Evolutionary conservation across 2,329 filamentous ascomycete species (phyloP), one percentile per base, ranked within the genome.

Genomic region (Penicillium italicum): DNA sequence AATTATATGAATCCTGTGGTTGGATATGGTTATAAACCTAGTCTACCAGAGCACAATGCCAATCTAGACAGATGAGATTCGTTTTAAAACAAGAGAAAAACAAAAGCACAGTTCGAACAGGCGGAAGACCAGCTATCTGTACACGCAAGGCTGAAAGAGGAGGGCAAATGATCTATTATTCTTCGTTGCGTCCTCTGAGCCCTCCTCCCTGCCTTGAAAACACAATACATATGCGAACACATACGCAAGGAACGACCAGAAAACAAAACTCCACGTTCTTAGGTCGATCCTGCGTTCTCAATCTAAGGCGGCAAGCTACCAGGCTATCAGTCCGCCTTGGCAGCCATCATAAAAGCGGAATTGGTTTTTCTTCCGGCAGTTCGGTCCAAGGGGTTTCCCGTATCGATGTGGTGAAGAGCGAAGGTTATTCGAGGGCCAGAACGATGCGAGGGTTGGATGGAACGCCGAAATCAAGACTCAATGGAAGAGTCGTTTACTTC

Each of bases 401-500:
- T 56, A 47, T 54, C 53, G 42, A 58, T 30, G 37, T 20, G 36
- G 50, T 44, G 44, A 18, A 24, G 8, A 44, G 55, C 46, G n/a
- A 26, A 37, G 24, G 14, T 28, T 30, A 34, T 53, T 37, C 46
- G 22, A 28, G 30, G 37, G 40, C 48, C 41, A 24, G 42, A 22
- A 48, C 56, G 59, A 60, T 55, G 50, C 58, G 55, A 62, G 55
- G 54, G 59, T 54, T 42, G 42, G 54, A 47, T 55, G 31, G 16
- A 38, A 30, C 51, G 57, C 34, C 51, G 56, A 57, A 58, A 56
- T 54, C 49, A 48, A 46, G 38, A 26, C 53, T 20, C 50, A 53
- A 36, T 40, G 46, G 31, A 26, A 38, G 60, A 67, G 56, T 62
- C 57, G 52, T 79, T 84, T 96, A 97, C 85, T 93, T 95, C 76